These are phyloP conservation scores for Mortierella polycephala DNA, from an alignment of 371 early-diverging fungal genomes.

Conservation along the genomic window DNA sequence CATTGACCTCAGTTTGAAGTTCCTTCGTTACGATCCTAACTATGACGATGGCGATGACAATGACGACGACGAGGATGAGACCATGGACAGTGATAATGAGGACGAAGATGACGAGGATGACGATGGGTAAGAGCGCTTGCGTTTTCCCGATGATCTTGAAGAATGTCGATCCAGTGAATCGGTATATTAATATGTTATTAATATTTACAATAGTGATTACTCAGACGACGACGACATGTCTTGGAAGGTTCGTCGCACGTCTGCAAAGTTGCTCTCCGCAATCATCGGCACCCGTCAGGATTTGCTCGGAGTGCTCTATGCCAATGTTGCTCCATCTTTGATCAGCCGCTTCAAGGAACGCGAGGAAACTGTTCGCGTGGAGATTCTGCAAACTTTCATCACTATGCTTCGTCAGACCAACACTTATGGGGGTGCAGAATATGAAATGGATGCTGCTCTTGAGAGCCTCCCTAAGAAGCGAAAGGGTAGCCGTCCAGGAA, in stretches of 20 bases:
- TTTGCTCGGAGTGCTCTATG: conserved; percentile 70
- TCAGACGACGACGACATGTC: conserved; percentile 86
- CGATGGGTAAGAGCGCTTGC: conserved; percentile 71
- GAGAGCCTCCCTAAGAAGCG: conserved; percentile 45
- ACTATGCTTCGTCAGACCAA: conserved; percentile 79
- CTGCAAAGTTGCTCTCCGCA: conserved; percentile 84
- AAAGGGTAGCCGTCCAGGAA: conserved; percentile 55
- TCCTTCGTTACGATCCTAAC: conserved; percentile 90
- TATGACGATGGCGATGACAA: conserved; percentile 84
- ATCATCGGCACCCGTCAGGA: conserved; percentile 81
- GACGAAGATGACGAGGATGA: conserved; percentile 82
- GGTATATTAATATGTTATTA: conserved; percentile 1
- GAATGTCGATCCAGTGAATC: background rate
- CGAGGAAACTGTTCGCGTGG: conserved; percentile 91
- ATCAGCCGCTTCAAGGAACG: conserved; percentile 89
- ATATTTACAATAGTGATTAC: conserved; percentile 65
- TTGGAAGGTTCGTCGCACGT: conserved; percentile 93
- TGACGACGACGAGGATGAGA: conserved; percentile 81
- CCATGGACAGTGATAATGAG: conserved; percentile 72
- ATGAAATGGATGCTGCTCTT: conserved; percentile 35
- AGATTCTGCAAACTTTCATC: conserved; percentile 83
- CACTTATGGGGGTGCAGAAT: conserved; percentile 59
- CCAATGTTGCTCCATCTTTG: conserved; percentile 76
- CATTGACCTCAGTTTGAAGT: conserved; percentile 70
- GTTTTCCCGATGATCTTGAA: conserved; percentile 11